Evolutionary conservation across 768 basidiomycete genomes (phyloP), one percentile per base, ranked within the genome.

Genomic region (Boletales sp.): DNA sequence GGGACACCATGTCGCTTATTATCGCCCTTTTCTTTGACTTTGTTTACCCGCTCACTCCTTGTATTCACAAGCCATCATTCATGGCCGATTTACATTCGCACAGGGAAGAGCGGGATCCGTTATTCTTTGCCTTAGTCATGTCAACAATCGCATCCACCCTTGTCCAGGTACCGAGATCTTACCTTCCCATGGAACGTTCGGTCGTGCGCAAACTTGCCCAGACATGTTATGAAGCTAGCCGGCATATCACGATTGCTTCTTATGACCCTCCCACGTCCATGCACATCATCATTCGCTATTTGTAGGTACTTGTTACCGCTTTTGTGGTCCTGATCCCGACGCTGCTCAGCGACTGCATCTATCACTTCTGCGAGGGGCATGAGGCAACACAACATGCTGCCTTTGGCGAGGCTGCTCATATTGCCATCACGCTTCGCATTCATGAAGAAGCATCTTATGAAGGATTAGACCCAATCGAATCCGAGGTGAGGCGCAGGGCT

Each of bases 11-110:
- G 42, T 80, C 82, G 36, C 81, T 89, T 51, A 87, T 95, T 57
- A 84, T 94, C 54, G 79, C 86, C 35, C 80, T 94, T 12, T 96
- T 92, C 72, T 95, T 94, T 64, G 93, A 94, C 66, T 95, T 90
- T 64, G 90, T 94, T 42, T 93, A 93, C 67, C 87, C 90, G 9
- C 77, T 95, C 31, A 94, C 90, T 9, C 93, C 93, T 6, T 92
- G 89, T 66, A 72, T 96, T 39, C 94, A 96, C 72, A 88, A 87
- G 62, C 90, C 90, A 25, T 89, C 87, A 2, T 94, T 94, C 66
- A 86, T 92, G 82, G 86, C 88, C n/a, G 93, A 93, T 70, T 74
- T 96, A 30, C 82, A 86, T 55, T 74, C 82, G 0, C 81, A 80
- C 38, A 70, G 90, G 50, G 93, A 94, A 70, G 90, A 94, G 62